Conservation (phyloP, 768 basidiomycete genomes). For the Lactarius sp. region DNA sequence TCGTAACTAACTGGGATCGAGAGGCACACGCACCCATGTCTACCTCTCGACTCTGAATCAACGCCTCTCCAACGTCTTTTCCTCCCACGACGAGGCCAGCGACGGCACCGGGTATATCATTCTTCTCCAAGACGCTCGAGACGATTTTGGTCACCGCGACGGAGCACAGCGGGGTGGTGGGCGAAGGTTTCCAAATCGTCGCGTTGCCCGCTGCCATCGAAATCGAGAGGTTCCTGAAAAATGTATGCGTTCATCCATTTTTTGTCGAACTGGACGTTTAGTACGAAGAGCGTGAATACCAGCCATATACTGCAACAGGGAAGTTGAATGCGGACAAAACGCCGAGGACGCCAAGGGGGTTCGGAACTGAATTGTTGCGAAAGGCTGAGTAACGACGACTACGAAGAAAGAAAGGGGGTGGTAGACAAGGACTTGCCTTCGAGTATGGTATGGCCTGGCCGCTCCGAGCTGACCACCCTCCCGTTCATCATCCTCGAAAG, state of each 20-base stretch:
- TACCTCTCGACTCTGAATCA: constrained; percentile 69
- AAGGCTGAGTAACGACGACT: neutral
- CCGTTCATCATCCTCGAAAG: constrained; percentile 95
- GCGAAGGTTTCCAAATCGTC: constrained; percentile 94
- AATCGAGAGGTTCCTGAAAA: constrained; percentile 77
- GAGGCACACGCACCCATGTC: constrained; percentile 59
- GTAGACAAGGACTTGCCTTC: constrained; percentile 50
- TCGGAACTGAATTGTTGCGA: constrained; percentile 60
- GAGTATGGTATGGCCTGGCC: constrained; percentile 85
- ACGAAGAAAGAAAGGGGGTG: neutral
- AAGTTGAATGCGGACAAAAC: constrained; percentile 95
- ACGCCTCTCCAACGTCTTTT: constrained; percentile 69
- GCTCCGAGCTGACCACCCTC: constrained; percentile 78
- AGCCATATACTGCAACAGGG: constrained; percentile 90
- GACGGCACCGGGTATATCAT: constrained; percentile 79
- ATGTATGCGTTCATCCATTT: neutral
- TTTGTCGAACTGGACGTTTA: constrained; percentile 11
- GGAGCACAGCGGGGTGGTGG: constrained; percentile 82
- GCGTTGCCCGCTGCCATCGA: constrained; percentile 89
- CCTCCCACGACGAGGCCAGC: constrained; percentile 82
- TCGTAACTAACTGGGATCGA: neutral
- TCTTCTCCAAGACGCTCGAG: constrained; percentile 70
- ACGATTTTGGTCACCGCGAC: constrained; percentile 88
- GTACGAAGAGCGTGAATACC: constrained; percentile 40
- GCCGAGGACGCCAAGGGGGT: constrained; percentile 71